Conservation (phyloP, 345 rosid genomes). For the Trapa bicornis region DNA sequence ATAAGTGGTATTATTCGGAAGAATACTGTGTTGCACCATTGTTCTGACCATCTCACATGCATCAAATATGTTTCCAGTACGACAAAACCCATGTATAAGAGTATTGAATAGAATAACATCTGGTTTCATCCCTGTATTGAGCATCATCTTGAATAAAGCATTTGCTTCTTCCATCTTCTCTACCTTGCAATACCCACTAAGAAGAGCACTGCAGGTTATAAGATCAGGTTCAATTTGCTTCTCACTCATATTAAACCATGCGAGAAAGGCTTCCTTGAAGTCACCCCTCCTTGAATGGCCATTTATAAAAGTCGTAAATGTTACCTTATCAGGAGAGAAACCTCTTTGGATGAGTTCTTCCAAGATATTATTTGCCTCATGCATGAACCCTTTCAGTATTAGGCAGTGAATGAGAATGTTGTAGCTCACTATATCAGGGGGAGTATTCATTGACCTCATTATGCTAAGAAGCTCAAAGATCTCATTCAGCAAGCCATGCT, state of each 20-base stretch:
- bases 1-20: constrained; percentile 27
- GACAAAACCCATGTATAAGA: constrained; percentile 35
- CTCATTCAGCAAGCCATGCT: constrained; percentile 30
- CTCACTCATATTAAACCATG: constrained; percentile 40
- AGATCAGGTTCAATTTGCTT: constrained; percentile 32
- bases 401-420: constrained; percentile 38
- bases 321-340: constrained; percentile 25
- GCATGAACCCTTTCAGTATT: constrained; percentile 26
- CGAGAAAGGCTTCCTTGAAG: constrained; percentile 38
- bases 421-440: constrained; percentile 39
- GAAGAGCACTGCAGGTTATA: constrained; percentile 37
- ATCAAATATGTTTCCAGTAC: constrained; percentile 21
- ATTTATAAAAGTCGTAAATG: constrained; percentile 39
- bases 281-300: constrained; percentile 28
- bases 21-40: constrained; percentile 33
- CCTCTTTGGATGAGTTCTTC: constrained; percentile 34
- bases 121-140: constrained; percentile 32
- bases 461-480: constrained; percentile 29
- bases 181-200: constrained; percentile 37
- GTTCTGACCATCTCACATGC: constrained; percentile 28
- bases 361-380: constrained; percentile 31
- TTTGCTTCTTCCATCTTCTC: constrained; percentile 31
- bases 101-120: constrained; percentile 37
- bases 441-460: constrained; percentile 28
- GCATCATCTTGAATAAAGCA: constrained; percentile 27